Evolutionary conservation across 768 basidiomycete species (phyloP), one percentile per base, ranked within the genome.

Genomic region (Russula lepida): DNA sequence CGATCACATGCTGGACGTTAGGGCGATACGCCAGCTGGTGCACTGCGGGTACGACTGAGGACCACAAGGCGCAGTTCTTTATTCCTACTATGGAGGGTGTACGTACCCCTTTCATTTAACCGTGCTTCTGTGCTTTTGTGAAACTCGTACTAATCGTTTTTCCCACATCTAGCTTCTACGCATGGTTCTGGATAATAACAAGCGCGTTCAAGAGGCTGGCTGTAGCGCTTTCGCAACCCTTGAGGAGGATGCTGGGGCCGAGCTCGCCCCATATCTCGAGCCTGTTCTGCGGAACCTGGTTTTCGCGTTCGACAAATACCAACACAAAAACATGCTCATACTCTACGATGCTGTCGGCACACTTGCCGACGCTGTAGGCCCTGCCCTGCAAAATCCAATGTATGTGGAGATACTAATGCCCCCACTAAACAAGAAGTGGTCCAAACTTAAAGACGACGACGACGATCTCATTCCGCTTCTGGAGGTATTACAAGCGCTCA

Each of bases 1-100:
- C 97, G 2, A 99, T 99, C 69, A 93, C 95, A 17, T 99, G 97
- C 72, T 99, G 97, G 97, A 98, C 95, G 0, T 80, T 99, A n/a
- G 95, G 97, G 17, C 87, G 97, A 54, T 99, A 99, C 74, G 92
- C 95, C 33, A 92, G 89, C 69, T 99, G 97, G 97, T 92, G 89
- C 67, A 92, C 90, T n/a, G 85, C 88, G 70, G 81, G 84, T 28
- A 78, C 81, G 62, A 87, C 88, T 3, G 88, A 91, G 58, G 92
- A 94, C 54, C 94, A 95, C 77, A 91, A 89, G 74, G 86, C 80
- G 56, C 80, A 79, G 58, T 98, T 88, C 75, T 99, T 99, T 71
- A 86, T 98, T 32, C 97, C 97, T 0, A 95, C 94, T 15, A 91
- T 99, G 86, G 97, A 99, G 79, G 97, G 95, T 21, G 95, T 98